Evolutionary conservation across 768 basidiomycete genomes (phyloP), one percentile per base, ranked within the genome.

Genomic region (Boletus huronensis): DNA sequence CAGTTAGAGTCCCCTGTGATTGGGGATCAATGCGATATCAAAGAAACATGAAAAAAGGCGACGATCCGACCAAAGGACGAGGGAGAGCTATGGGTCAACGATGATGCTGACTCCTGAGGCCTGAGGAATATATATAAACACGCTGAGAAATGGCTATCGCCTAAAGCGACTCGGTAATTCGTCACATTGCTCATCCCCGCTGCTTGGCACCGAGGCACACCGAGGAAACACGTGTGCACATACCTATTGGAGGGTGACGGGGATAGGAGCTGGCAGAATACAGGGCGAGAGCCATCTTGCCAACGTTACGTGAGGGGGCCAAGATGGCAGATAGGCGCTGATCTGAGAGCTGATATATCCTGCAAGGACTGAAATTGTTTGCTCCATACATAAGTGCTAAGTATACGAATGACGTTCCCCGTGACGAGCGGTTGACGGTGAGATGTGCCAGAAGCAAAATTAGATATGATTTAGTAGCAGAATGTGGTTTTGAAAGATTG

Each of bases 111-210:
- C n/a, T n/a, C n/a, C n/a, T n/a, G n/a, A n/a, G n/a, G n/a, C n/a
- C n/a, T n/a, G 26, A 26, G 26, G 55, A 40, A 48, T 59, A 54
- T 61, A 62, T 63, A 59, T 59, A 65, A 55, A 65, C 19, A 48
- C 47, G 47, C 34, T 51, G 57, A 55, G 51, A 58, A 55, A 58
- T 36, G 39, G 40, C 14, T 32, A 45, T 42, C 47, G 43, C 52
- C 39, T 53, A 57, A 53, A 44, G 41, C 57, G 53, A 57, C 46
- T 49, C 48, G 51, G 54, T 51, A 59, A 59, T 52, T 52, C 40
- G 39, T 54, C 40, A 47, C 50, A 50, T 55, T 44, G 45, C 47
- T 54, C 58, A 55, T 58, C 48, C 61, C 62, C 55, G 52, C 47
- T 55, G 34, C 53, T 57, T 64, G 51, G 49, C 55, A 55, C 48